Evolutionary conservation across 768 basidiomycete genomes (phyloP), one percentile per base, ranked within the genome.

Genomic region (Termitomyces sp.): DNA sequence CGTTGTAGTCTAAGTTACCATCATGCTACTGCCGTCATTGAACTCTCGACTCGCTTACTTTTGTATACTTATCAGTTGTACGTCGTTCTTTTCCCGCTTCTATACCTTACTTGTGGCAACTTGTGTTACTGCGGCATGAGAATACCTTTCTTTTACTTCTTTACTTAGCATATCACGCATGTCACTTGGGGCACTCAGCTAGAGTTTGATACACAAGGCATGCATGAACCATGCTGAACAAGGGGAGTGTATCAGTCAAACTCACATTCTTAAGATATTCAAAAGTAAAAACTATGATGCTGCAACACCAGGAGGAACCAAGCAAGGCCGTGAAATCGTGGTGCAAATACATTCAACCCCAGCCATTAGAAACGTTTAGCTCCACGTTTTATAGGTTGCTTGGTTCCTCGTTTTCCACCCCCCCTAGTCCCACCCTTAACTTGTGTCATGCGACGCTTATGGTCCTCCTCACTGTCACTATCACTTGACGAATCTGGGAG

Each of bases 351-450:
- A 30, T 56, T 45, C 41, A 36, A 56, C 42, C 24, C 22, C 52
- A 13, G 11, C 22, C 33, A 31, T 27, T 78, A 90, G 76, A 89
- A 92, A 61, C 86, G 81, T 69, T 83, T 88, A 33, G 85, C 88
- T 37, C 87, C 87, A 63, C 89, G 82, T 72, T 86, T 91, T 61
- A 91, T 76, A 5, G 90, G 90, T 64, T 92, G 89, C 65, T 84
- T 81, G 46, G 84, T 77, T 42, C 85, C 85, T 55, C 84, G 76
- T 60, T 77, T 76, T 24, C 61, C 62, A 31, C 65, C 65, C 12
- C 60, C 62, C 51, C 69, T 67, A 41, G 24, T 53, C 9, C 76
- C 78, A 59, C 70, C 71, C 61, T 73, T 82, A 55, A 76, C 69
- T 63, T 73, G 75, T 50, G 77, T 71, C 24, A 76, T 69, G 34